Percentiles rank a stretch among this genome's conserved stretches.
These are phyloP conservation scores for Austroboletus novae-zelandiae DNA, from an alignment of 1,284 basidiomycete genomes.

Conservation along the genomic window DNA sequence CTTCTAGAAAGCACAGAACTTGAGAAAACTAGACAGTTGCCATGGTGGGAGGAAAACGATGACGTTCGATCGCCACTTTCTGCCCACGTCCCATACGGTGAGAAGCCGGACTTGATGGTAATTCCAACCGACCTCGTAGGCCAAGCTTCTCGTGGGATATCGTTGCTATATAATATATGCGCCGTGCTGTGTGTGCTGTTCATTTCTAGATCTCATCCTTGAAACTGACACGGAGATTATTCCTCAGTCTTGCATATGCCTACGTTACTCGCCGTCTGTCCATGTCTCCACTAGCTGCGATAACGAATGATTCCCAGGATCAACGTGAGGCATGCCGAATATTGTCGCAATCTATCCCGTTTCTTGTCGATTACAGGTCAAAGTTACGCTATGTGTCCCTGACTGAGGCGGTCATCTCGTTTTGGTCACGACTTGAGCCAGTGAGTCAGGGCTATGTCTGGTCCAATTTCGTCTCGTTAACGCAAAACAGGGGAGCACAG, in stretches of 20 bases:
- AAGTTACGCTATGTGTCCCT: conserved; percentile 47
- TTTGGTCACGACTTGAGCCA: conserved; percentile 57
- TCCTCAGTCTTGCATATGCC: conserved; percentile 59
- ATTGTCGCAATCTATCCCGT: conserved; percentile 55
- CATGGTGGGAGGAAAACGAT: conserved; percentile 60
- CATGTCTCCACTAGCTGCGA: conserved; percentile 50
- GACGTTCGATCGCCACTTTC: not conserved
- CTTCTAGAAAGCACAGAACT: conserved; percentile 61
- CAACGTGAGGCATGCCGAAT: conserved; percentile 44
- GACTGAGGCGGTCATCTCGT: conserved; percentile 49
- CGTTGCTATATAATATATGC: conserved; percentile 63
- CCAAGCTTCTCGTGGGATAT: conserved; percentile 38
- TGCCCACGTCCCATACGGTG: conserved; percentile 31
- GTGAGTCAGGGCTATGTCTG: conserved; percentile 36
- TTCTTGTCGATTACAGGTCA: conserved; percentile 57
- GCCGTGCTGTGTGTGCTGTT: conserved; percentile 55
- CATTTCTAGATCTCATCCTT: not conserved
- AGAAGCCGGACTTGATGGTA: conserved; percentile 43
- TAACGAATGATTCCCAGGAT: conserved; percentile 41
- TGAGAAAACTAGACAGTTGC: conserved; percentile 42
- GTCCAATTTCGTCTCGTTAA: conserved; percentile 7
- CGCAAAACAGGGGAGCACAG: conserved; percentile 41
- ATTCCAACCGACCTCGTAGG: conserved; percentile 51
- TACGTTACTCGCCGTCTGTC: conserved; percentile 61
- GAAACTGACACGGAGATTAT: conserved; percentile 1